Evolutionary conservation across 73 alveolate species (phyloP).

Genomic region (Paramecium primaurelia): DNA sequence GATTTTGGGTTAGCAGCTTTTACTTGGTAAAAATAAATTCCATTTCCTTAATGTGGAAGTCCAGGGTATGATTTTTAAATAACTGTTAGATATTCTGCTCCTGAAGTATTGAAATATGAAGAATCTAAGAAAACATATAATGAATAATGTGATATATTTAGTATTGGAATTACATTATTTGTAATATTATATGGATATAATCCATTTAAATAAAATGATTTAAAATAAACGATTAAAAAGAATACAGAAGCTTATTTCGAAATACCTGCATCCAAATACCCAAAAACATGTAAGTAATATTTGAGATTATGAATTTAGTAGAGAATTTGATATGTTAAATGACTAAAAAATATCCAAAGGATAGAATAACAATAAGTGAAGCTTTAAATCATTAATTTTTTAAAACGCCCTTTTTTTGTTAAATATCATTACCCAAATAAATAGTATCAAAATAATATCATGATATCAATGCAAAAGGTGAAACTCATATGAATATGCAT

Average conservation of each 20-base stretch:
- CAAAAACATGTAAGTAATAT: not conserved
- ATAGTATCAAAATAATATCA: not conserved
- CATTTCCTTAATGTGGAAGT: constrained; percentile 42
- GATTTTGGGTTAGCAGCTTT: constrained; percentile 28
- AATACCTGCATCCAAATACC: constrained; percentile 12
- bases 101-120: constrained; percentile 29
- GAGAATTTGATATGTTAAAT: not conserved
- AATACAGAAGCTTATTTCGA: constrained; percentile 38
- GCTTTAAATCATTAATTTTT: constrained; percentile 37
- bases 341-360: constrained; percentile 17
- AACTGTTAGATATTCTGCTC: constrained; percentile 6
- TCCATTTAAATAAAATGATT: constrained; percentile 27
- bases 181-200: constrained; percentile 18
- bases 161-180: constrained; percentile 13
- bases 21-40: not conserved
- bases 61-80: not conserved
- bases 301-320: not conserved
- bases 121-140: not conserved
- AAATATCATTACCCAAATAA: not conserved
- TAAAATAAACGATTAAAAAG: not conserved
- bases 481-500: not conserved
- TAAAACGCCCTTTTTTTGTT: not conserved
- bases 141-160: constrained; percentile 6
- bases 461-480: constrained; percentile 1
- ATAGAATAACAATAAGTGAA: not conserved